Evolutionary conservation across 345 rosid genomes (phyloP), one percentile per base, ranked within the genome.

Genomic region (Carallia pectinifolia): DNA sequence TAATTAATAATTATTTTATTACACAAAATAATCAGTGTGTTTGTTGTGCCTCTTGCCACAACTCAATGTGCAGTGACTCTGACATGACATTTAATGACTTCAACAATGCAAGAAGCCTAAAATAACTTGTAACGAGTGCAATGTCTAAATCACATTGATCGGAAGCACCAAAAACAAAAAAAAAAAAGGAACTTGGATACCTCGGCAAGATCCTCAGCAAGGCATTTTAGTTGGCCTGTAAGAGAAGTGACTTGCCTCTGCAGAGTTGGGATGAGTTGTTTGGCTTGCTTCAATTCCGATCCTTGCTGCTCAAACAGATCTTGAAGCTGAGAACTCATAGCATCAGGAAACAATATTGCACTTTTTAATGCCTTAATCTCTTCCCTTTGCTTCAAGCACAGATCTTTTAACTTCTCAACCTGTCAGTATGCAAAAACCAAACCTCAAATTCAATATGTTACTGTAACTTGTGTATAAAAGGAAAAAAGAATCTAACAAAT

Each of bases 401-500:
- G 73, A 76, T 92, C 96, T 79, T 95, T 92, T 85, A 95, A 72
- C 81, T 87, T 92, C 85, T 92, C 99, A 52, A 89, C 90, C 99
- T 94, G 74, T 44, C 83, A 85, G 66, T 64, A 53, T 40, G 29
- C 60, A 71, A 52, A 0, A 61, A 64, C 2, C 8, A 29, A 3
- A 10, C 4, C 48, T 4, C 7, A 19, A 37, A 23, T 23, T 23
- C 23, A 23, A 23, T 23, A 23, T 23, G 23, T 23, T 23, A 23
- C 23, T 23, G 23, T 23, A 23, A 23, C 23, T 23, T 23, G 23
- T 23, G 23, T 23, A 23, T 23, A 23, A 23, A 23, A 23, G 23
- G 23, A 23, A 23, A 23, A 23, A 23, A 23, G 23, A 23, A 23
- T 23, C 23, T 23, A 23, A 23, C 0, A 23, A 23, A 23, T 23